Conservation (phyloP, 495 filamentous ascomycete species). For the Tetracladium marchalianum region DNA sequence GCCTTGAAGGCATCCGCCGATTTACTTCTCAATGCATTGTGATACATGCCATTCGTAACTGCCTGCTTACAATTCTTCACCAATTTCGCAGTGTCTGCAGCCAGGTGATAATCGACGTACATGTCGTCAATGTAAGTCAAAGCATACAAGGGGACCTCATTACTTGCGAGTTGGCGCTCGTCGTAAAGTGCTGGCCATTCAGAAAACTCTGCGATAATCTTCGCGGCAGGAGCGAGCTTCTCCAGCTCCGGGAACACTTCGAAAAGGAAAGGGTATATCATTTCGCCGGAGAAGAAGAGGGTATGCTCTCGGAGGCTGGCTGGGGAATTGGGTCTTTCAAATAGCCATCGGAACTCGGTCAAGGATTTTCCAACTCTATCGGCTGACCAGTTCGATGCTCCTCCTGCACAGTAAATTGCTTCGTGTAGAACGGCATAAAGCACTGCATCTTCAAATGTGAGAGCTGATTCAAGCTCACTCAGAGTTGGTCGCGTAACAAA, state of each 20-base stretch:
- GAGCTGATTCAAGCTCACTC: constrained; percentile 49
- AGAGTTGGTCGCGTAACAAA: constrained; percentile 64
- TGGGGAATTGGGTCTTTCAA: constrained; percentile 9
- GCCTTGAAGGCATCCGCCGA: constrained; percentile 63
- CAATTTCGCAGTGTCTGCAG: constrained; percentile 60
- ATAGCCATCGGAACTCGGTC: constrained; percentile 33
- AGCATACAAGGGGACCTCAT: constrained; percentile 82
- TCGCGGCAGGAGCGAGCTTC: constrained; percentile 51
- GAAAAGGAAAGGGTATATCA: constrained; percentile 80
- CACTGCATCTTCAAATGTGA: constrained; percentile 60
- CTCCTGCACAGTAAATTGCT: constrained; percentile 58
- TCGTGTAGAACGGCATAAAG: constrained; percentile 87
- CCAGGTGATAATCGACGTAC: constrained; percentile 77
- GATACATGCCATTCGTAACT: constrained; percentile 79
- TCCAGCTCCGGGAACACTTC: constrained; percentile 62
- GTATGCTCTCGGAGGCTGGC: constrained; percentile 35
- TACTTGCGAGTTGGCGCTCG: constrained; percentile 50
- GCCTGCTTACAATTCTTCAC: constrained; percentile 72
- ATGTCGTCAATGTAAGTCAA: constrained; percentile 86
- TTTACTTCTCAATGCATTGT: constrained; percentile 66
- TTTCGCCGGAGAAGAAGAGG: constrained; percentile 82
- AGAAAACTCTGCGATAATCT: constrained; percentile 53
- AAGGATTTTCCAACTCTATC: constrained; percentile 28
- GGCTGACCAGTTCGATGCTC: constrained; percentile 39
- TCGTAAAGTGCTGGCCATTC: constrained; percentile 76